Evolutionary conservation across 2,329 filamentous ascomycete genomes (phyloP).

Genomic region (Talaromyces amestolkiae): DNA sequence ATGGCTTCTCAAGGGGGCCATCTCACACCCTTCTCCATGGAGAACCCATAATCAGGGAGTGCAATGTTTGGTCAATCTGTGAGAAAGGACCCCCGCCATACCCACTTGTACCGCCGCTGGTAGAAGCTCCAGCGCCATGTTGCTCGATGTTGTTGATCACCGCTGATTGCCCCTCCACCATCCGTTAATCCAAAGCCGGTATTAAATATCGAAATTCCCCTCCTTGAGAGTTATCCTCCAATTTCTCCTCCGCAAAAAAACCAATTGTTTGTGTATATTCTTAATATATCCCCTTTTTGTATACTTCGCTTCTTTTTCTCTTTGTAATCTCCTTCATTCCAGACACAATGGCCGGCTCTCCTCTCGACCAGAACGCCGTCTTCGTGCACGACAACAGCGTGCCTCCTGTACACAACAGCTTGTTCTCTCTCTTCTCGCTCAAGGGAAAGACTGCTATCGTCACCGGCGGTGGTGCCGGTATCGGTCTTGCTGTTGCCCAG

Average conservation of each 20-base stretch:
- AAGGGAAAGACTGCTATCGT: constrained; percentile 69
- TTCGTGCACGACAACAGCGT: constrained; percentile 60
- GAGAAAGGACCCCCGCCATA: constrained; percentile 11
- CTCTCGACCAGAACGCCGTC: constrained; percentile 39
- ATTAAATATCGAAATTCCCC: constrained; percentile 4
- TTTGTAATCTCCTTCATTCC: background rate
- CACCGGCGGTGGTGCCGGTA: constrained; percentile 67
- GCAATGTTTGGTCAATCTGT: background rate
- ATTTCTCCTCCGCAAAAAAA: background rate
- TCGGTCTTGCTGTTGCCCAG: constrained; percentile 64
- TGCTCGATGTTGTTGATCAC: constrained; percentile 16
- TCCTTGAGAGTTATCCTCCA: constrained; percentile 6
- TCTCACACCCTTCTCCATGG: constrained; percentile 3
- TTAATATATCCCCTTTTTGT: constrained; percentile 4
- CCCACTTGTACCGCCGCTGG: constrained; percentile 11
- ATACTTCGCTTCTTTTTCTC: background rate
- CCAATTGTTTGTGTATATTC: background rate
- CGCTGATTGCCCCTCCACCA: constrained; percentile 18
- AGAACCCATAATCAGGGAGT: background rate
- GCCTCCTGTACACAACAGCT: constrained; percentile 44
- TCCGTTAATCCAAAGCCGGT: background rate
- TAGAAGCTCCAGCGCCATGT: constrained; percentile 5
- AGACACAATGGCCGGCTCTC: constrained; percentile 34
- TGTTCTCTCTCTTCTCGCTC: constrained; percentile 67
- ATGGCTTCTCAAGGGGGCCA: background rate